Conservation (phyloP, 768 basidiomycete species). For the Pilatotrama ljubarskyi region DNA sequence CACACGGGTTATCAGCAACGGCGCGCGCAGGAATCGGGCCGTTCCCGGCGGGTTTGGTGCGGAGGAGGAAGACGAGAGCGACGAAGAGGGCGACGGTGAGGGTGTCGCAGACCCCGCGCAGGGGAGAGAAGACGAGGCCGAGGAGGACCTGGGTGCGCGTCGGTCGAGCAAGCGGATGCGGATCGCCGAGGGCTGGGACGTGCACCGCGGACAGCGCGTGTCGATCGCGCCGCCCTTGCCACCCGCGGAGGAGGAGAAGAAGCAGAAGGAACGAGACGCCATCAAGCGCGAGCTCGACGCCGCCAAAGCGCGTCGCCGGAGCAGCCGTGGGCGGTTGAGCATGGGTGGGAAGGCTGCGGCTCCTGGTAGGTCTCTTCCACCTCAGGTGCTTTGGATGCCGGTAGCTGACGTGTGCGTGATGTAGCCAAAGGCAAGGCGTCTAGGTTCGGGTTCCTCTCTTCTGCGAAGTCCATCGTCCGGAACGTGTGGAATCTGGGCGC, state of each 20-base stretch:
- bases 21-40: constrained; percentile 39
- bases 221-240: constrained; percentile 34
- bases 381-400: background rate
- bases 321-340: constrained; percentile 56
- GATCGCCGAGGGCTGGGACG: constrained; percentile 36
- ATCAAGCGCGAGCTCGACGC: constrained; percentile 64
- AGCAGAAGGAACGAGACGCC: constrained; percentile 53
- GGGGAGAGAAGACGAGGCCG: constrained; percentile 41
- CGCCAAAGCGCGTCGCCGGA: constrained; percentile 67
- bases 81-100: constrained; percentile 30
- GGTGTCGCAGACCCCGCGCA: constrained; percentile 47
- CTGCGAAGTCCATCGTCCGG: constrained; percentile 68
- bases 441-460: constrained; percentile 68
- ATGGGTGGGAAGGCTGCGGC: constrained; percentile 30
- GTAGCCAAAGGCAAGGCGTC: constrained; percentile 48
- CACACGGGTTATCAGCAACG: constrained; percentile 42
- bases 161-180: constrained; percentile 48
- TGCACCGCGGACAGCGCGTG: constrained; percentile 37
- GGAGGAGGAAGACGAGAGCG: constrained; percentile 46
- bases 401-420: constrained; percentile 12
- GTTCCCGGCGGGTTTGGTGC: constrained; percentile 62
- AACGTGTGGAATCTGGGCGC: constrained; percentile 71
- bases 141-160: constrained; percentile 34
- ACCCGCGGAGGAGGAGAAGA: constrained; percentile 33
- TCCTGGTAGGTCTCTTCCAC: constrained; percentile 37